Evolutionary conservation across 768 basidiomycete genomes (phyloP).

Genomic region (Hygrocybe punicea): DNA sequence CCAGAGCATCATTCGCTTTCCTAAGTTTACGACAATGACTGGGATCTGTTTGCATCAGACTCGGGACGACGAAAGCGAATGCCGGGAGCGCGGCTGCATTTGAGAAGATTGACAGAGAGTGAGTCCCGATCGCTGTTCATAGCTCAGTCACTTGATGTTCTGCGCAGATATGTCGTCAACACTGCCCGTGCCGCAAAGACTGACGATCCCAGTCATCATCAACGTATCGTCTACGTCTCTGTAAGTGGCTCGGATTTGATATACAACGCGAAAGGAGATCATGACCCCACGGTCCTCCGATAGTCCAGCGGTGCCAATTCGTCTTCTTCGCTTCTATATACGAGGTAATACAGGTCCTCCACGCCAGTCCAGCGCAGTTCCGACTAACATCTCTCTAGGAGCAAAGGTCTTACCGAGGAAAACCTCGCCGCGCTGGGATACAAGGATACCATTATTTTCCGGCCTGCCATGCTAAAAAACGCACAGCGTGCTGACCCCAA

Average conservation of each 20-base stretch:
- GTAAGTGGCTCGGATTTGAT: conserved; percentile 34
- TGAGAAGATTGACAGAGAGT: conserved; percentile 78
- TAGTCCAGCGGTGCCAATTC: conserved; percentile 51
- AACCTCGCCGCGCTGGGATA: conserved; percentile 67
- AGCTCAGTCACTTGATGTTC: neutral
- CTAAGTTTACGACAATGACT: neutral
- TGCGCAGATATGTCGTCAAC: conserved; percentile 64
- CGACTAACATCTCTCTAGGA: conserved; percentile 37
- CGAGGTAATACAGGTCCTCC: conserved; percentile 30
- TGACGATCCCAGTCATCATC: conserved; percentile 42
- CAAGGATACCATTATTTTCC: conserved; percentile 64
- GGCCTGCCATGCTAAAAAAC: conserved; percentile 53
- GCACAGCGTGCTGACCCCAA: conserved; percentile 43
- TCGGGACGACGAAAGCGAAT: conserved; percentile 60
- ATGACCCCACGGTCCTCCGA: neutral
- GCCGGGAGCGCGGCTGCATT: conserved; percentile 67
- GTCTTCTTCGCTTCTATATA: conserved; percentile 50
- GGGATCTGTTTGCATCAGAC: conserved; percentile 26
- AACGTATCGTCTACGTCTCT: conserved; percentile 69
- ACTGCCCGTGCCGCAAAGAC: conserved; percentile 64
- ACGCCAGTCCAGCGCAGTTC: neutral
- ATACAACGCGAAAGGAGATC: no score
- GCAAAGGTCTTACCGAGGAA: conserved; percentile 72
- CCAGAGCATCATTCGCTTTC: neutral
- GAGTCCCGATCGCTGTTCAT: conserved; percentile 22